These are phyloP conservation scores for Plasmodium adleri DNA, from an alignment of 169 alveolate species.

Conservation along the genomic window DNA sequence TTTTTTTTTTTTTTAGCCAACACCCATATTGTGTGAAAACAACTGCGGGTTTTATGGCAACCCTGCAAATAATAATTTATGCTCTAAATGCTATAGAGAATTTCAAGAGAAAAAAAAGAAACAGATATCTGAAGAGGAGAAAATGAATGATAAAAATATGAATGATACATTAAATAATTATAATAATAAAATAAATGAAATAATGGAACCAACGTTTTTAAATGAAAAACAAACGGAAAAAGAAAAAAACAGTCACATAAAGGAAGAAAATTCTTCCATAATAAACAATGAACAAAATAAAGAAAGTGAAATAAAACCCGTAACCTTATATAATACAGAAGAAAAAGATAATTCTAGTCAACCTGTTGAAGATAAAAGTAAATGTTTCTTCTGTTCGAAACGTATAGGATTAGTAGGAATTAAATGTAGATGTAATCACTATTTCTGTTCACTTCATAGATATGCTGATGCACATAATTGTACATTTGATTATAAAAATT, in stretches of 20 bases:
- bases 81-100: constrained; percentile 93
- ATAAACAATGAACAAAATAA: neutral
- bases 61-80: constrained; percentile 92
- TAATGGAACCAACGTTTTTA: constrained; percentile 25
- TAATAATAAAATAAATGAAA: constrained; percentile 12
- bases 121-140: constrained; percentile 36
- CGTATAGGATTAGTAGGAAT: constrained; percentile 94
- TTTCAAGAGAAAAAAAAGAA: constrained; percentile 81
- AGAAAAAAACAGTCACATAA: constrained; percentile 10
- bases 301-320: neutral
- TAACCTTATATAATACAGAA: neutral
- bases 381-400: constrained; percentile 92
- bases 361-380: constrained; percentile 75
- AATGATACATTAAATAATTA: constrained; percentile 25
- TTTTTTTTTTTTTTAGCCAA: constrained; percentile 71
- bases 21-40: constrained; percentile 89
- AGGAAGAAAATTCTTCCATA: neutral
- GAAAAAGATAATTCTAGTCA: constrained; percentile 5
- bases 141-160: constrained; percentile 32
- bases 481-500: constrained; percentile 91
- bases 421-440: constrained; percentile 92
- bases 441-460: constrained; percentile 94
- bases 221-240: constrained; percentile 19
- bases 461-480: constrained; percentile 95
- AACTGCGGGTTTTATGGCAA: constrained; percentile 94